These are phyloP conservation scores for Pachyrhizus erosus DNA, from an alignment of 306 rosid genomes.

Conservation along the genomic window DNA sequence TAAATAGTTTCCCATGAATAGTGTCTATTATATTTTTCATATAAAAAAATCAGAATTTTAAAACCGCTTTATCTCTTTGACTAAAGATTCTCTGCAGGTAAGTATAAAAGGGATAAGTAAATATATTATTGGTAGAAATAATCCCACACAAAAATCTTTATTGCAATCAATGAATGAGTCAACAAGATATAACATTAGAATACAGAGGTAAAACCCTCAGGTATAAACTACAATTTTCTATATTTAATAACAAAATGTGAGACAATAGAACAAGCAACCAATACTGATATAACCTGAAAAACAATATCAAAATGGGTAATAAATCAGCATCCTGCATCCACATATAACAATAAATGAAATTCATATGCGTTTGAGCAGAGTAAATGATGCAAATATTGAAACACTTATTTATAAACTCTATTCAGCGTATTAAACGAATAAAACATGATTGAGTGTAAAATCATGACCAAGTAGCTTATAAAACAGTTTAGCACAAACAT, in stretches of 20 bases:
- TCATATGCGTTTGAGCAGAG: background rate
- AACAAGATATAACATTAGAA: constrained; percentile 39
- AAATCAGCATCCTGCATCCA: constrained; percentile 12
- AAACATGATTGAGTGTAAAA: background rate
- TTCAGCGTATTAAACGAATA: background rate
- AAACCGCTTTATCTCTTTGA: background rate
- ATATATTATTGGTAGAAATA: background rate
- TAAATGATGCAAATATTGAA: background rate
- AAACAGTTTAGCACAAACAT: background rate
- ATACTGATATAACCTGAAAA: constrained; percentile 49
- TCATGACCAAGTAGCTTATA: background rate
- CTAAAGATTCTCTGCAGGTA: background rate
- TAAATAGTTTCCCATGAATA: background rate
- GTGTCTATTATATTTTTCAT: no score
- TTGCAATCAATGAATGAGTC: constrained; percentile 38
- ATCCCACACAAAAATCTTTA: constrained; percentile 41
- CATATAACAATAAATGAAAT: background rate
- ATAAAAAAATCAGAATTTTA: background rate
- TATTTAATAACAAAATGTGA: constrained; percentile 41
- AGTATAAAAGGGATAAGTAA: background rate
- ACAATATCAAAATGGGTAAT: background rate
- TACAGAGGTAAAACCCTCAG: constrained; percentile 35
- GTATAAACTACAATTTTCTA: constrained; percentile 44
- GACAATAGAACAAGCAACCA: constrained; percentile 39
- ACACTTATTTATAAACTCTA: background rate